Conservation (phyloP, 1,284 basidiomycete species). For the Fistulinella staudtii region DNA sequence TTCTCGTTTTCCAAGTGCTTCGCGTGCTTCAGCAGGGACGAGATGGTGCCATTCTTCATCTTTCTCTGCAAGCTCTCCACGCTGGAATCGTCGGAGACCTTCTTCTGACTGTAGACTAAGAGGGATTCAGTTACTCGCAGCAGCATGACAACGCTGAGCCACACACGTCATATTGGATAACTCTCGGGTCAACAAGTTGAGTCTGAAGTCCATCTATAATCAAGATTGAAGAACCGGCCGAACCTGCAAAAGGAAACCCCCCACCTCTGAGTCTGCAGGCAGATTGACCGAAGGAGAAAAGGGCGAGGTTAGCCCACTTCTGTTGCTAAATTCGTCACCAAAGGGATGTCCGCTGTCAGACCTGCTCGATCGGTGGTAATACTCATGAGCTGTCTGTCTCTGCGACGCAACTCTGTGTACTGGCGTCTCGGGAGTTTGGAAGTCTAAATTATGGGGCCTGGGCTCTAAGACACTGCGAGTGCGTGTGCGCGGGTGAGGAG, state of each 20-base stretch:
- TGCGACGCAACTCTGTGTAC: conserved; percentile 49
- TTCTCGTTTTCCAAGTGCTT: conserved; percentile 65
- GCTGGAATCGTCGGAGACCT: conserved; percentile 59
- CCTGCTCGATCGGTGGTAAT: conserved; percentile 42
- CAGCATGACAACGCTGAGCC: conserved; percentile 16
- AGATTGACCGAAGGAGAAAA: conserved; percentile 24
- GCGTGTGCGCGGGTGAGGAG: conserved; percentile 26
- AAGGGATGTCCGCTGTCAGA: conserved; percentile 26
- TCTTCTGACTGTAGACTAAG: conserved; percentile 59
- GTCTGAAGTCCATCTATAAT: conserved; percentile 28
- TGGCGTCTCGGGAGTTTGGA: conserved; percentile 46
- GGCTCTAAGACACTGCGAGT: conserved; percentile 39
- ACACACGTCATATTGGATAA: conserved; percentile 56
- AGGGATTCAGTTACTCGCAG: conserved; percentile 9
- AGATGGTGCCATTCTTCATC: conserved; percentile 77
- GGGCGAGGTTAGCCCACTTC: conserved; percentile 15
- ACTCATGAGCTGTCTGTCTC: conserved; percentile 33
- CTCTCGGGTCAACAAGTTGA: conserved; percentile 42
- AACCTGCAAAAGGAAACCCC: conserved; percentile 6
- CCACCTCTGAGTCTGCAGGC: conserved; percentile 27
- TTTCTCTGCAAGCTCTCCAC: conserved; percentile 51
- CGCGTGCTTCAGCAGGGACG: conserved; percentile 63
- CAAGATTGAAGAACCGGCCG: conserved; percentile 2
- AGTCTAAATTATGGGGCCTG: conserved; percentile 32
- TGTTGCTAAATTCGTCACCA: conserved; percentile 13